phyloP scores from a whole-genome alignment of 352 stramenopile species.

The Phytophthora kernoviae region DNA sequence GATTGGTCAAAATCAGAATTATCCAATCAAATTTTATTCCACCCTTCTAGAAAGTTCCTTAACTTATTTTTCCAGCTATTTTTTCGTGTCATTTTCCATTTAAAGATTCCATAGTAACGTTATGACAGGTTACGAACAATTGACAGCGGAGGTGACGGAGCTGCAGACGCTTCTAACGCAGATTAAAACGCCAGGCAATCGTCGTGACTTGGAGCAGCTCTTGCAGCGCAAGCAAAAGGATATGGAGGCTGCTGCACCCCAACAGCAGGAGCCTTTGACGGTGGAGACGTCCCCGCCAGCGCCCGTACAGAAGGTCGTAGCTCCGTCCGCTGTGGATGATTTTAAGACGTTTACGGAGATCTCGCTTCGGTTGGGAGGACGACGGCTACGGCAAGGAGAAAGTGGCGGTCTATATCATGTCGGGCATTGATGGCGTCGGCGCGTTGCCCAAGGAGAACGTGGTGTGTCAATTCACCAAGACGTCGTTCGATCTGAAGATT shows the following conservation, averaged over 20 bases:
- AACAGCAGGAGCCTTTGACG: slow-evolving; percentile 28
- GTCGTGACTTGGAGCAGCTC: slow-evolving; percentile 65
- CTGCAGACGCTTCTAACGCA: slow-evolving; percentile 65
- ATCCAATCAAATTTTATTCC: too few species aligned
- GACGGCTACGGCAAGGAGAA: slow-evolving; percentile 89
- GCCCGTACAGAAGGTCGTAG: slow-evolving; percentile 24
- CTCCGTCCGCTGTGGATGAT: slow-evolving; percentile 31
- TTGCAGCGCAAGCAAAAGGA: slow-evolving; percentile 62
- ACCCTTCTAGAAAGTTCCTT: background rate
- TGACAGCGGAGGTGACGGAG: slow-evolving; percentile 67
- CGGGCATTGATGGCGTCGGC: slow-evolving; percentile 79
- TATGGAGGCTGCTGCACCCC: slow-evolving; percentile 32
- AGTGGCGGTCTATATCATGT: slow-evolving; percentile 84
- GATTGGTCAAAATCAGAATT: too few species aligned
- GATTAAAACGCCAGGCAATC: slow-evolving; percentile 60
- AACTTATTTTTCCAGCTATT: background rate
- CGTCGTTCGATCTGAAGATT: slow-evolving; percentile 82
- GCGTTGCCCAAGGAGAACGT: slow-evolving; percentile 74
- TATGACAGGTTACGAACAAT: slow-evolving; percentile 15
- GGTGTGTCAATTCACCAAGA: slow-evolving; percentile 79
- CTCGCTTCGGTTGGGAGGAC: slow-evolving; percentile 88
- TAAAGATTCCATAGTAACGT: slow-evolving; percentile 23
- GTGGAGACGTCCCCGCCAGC: slow-evolving; percentile 36
- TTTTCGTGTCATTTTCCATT: slow-evolving; percentile 12
- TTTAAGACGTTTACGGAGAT: slow-evolving; percentile 81